Evolutionary conservation across 139 green algal species (phyloP), one percentile per base, ranked within the genome.

Genomic region (Chlorokybus atmophyticus): DNA sequence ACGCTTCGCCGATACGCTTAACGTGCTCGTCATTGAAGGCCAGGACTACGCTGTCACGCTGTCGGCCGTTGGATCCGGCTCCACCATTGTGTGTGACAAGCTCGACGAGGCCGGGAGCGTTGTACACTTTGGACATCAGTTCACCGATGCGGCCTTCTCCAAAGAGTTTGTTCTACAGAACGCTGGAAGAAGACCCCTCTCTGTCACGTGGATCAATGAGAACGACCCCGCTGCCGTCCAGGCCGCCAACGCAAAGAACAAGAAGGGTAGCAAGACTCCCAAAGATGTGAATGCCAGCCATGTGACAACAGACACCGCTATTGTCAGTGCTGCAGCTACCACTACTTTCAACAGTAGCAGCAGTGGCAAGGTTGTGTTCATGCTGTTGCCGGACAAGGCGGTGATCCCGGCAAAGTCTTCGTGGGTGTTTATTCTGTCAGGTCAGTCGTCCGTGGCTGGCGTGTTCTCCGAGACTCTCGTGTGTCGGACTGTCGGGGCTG

Each of bases 1-100:
- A 27, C 26, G 38, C 4, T 82, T 84, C 51, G 73, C 41, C 25
- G 83, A 92, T 50, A 60, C 65, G 42, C 79, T 92, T 50, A 81
- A 92, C 52, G 57, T 87, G 25, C 64, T 88, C 29, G 71, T 88
- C 25, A 63, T 66, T 8, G 82, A 92, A 40, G 83, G 83, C 2
- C 70, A 73, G 23, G 80, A 86, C 58, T 61, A 79, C 21, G 53
- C 58, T 8, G 68, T 90, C 0, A 68, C 75, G 19, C 58, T 87
- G n/a, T 52, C 52, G 3, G 81, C 83, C 3, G 60, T 44, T 25
- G 81, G 83, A 23, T 66, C 56, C 3, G 83, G 83, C 53, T 79
- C 61, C 60, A 79, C 73, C 2, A 27, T 87, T 6, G 57, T 80
- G 24, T 84, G 69, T 5, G 68, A 79, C 39, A 71, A 82, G 27